Base-by-base conservation (phyloP, 345 rosid genomes). In the Arabidopsis arenosa region DNA sequence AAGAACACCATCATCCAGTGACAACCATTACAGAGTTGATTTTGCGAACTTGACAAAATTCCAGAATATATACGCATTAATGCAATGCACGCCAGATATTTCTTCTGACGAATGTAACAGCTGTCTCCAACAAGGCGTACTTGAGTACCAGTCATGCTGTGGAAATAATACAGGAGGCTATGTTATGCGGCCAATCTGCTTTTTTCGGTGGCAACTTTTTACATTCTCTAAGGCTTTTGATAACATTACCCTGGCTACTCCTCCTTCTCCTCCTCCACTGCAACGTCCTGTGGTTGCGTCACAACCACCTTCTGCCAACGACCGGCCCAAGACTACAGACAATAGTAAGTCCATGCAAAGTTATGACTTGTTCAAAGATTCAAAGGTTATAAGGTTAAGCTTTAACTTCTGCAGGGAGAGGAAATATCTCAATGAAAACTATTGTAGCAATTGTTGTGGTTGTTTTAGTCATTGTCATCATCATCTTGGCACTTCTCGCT, bases 1-100 rank as follows among this genome's bases (percentile, higher is more conserved):
- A 63, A 33, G 37, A 55, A 65, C 72, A 65, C 9, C 56, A 44
- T 18, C 63, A 3, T 73, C 79, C 47, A 72, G 41, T 72, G 1
- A 5, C 51, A 72, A 72, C 14, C 10, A 39, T 18, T 63, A 57
- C 48, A 54, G 9, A 23, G 66, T 44, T 26, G 37, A 44, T 55
- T 2, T 32, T 21, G 7, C 26, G 28, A 7, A 7, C 58, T 53
- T 53, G 15, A 26, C 33, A 53, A 26, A 26, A 3, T 23, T 55
- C 49, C 17, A 51, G 30, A 35, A 6, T 48, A 52, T 68, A n/a
- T 68, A 68, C 6, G 63, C 51, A 7, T 12, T 54, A 18, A 68
- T 68, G 73, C 58, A 52, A 9, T 68, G 73, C 63, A 68, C 51
- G 5, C 73, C 64, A 37, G 64, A 59, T 18, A 1, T 59, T 12